These are phyloP conservation scores for Boletus vermiculosoides DNA, from an alignment of 768 basidiomycete species.

Conservation along the genomic window DNA sequence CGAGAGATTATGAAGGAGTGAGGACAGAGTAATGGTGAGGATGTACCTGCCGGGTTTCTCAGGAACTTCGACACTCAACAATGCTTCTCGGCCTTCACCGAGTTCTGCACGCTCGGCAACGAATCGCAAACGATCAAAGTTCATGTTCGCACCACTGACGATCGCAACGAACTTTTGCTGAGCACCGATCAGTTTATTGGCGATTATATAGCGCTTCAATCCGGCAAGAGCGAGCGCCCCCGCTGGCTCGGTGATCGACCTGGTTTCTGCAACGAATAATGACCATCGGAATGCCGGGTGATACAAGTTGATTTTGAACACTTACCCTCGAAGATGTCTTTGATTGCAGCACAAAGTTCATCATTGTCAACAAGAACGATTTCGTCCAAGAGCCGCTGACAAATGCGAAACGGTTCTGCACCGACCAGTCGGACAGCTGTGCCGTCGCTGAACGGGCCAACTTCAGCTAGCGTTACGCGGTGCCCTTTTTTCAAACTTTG, in stretches of 20 bases:
- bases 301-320: neutral
- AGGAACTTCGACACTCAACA: constrained; percentile 92
- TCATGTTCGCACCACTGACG: constrained; percentile 98
- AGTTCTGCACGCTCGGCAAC: constrained; percentile 98
- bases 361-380: constrained; percentile 89
- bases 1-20: constrained; percentile 1
- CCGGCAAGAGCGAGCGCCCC: constrained; percentile 93
- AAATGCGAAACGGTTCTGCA: constrained; percentile 91
- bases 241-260: constrained; percentile 94
- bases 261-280: constrained; percentile 56
- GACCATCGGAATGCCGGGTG: neutral
- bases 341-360: constrained; percentile 97
- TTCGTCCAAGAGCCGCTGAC: constrained; percentile 78
- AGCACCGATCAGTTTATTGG: constrained; percentile 79
- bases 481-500: constrained; percentile 78
- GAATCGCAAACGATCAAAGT: constrained; percentile 94
- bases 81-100: constrained; percentile 91
- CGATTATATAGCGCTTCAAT: constrained; percentile 80
- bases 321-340: constrained; percentile 96
- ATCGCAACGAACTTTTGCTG: constrained; percentile 89
- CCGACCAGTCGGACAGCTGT: constrained; percentile 97
- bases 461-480: constrained; percentile 80
- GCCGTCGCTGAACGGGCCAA: constrained; percentile 96
- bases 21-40: neutral
- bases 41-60: constrained; percentile 86